Evolutionary conservation across 2,329 filamentous ascomycete species (phyloP).

Genomic region (Neofusicoccum sp.): DNA sequence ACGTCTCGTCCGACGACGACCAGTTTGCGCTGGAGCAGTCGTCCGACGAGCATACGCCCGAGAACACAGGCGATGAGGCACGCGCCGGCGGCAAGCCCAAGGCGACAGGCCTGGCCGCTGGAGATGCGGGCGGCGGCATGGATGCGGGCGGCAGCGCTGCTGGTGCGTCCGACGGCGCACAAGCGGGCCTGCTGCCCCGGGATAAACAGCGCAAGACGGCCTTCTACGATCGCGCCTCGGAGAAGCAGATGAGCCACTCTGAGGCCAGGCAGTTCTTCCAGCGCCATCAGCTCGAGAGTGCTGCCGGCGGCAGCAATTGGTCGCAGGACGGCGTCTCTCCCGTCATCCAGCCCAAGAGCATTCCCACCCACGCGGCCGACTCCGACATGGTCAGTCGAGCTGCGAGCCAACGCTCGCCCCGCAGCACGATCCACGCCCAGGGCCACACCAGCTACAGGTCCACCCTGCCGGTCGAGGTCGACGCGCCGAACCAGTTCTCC

Average conservation of each 20-base stretch:
- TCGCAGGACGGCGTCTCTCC: slow-evolving; percentile 43
- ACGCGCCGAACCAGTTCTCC: slow-evolving; percentile 31
- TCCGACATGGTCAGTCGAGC: slow-evolving; percentile 36
- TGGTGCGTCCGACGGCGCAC: slow-evolving; percentile 26
- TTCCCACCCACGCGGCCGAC: slow-evolving; percentile 39
- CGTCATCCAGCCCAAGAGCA: slow-evolving; percentile 44
- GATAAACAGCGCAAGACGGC: slow-evolving; percentile 68
- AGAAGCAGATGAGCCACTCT: slow-evolving; percentile 90
- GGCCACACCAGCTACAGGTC: slow-evolving; percentile 23
- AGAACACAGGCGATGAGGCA: slow-evolving; percentile 24
- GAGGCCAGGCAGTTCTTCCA: slow-evolving; percentile 97
- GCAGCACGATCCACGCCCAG: slow-evolving; percentile 28
- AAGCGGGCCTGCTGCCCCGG: slow-evolving; percentile 42
- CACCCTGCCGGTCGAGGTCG: slow-evolving; percentile 35
- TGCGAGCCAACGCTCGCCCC: slow-evolving; percentile 44
- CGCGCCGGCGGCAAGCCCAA: slow-evolving; percentile 19
- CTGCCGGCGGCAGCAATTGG: slow-evolving; percentile 38
- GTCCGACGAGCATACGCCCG: slow-evolving; percentile 25
- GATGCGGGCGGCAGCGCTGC: slow-evolving; percentile 26
- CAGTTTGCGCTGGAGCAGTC: slow-evolving; percentile 29
- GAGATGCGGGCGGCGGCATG: slow-evolving; percentile 22
- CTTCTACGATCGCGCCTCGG: slow-evolving; percentile 89
- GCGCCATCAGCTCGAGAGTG: slow-evolving; percentile 68
- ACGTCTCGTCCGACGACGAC: slow-evolving; percentile 36
- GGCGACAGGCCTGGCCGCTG: not conserved